Evolutionary conservation across 495 filamentous ascomycete species (phyloP).

Genomic region (Cryomyces minteri): DNA sequence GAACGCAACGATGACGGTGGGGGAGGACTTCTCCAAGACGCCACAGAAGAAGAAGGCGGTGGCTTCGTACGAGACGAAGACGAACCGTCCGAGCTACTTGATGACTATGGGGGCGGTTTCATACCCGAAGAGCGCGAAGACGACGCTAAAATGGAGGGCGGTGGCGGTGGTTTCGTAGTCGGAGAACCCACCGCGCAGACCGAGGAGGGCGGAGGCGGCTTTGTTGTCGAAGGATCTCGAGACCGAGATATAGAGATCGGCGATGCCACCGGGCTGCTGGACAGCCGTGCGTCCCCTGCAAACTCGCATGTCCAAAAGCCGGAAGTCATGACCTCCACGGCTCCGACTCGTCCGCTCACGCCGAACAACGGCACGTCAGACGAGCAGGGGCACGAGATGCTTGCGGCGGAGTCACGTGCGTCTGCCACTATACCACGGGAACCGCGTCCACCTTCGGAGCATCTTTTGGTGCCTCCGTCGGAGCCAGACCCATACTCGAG

Average conservation of each 20-base stretch:
- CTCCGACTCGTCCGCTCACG: not conserved
- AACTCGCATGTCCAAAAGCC: not conserved
- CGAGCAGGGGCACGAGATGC: too few species aligned
- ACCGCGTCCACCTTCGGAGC: too few species aligned
- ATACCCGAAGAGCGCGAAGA: constrained; percentile 5
- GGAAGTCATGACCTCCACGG: not conserved
- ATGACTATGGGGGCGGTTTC: constrained; percentile 7
- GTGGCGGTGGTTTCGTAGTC: constrained; percentile 9
- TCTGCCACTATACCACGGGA: too few species aligned
- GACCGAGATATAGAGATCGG: too few species aligned
- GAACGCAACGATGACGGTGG: not conserved
- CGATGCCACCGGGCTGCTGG: too few species aligned
- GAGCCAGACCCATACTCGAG: too few species aligned
- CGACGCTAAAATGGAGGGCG: not conserved
- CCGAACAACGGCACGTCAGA: too few species aligned
- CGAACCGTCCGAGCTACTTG: not conserved
- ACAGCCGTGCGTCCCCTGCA: too few species aligned
- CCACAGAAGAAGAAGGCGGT: constrained; percentile 1
- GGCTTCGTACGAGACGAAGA: not conserved
- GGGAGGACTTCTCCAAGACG: constrained; percentile 15
- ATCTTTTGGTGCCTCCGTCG: too few species aligned
- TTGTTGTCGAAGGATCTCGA: constrained; percentile 1
- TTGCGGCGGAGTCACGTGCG: too few species aligned
- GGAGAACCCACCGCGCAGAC: constrained; percentile 3
- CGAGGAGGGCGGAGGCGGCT: constrained; percentile 2